phyloP scores from a whole-genome alignment of 2,329 filamentous ascomycete species.

The Blastomyces percursus region DNA sequence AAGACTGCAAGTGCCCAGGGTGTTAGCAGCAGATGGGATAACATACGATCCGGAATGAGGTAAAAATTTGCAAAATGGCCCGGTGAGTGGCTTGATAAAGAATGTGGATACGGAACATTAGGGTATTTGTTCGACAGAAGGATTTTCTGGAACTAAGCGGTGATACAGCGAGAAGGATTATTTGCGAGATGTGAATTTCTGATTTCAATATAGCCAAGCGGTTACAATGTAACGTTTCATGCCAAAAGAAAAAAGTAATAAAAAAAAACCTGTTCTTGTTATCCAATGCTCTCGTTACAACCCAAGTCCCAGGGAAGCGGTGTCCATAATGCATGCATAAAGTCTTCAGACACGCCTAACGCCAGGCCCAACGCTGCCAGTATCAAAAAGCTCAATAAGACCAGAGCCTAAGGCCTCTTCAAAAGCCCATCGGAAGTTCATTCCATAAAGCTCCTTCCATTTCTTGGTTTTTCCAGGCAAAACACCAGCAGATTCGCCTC shows the following conservation, averaged over 20 bases:
- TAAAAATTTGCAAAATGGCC: background rate
- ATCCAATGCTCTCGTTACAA: background rate
- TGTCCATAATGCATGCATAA: background rate
- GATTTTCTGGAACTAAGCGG: background rate
- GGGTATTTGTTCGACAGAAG: background rate
- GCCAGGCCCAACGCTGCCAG: constrained; percentile 49
- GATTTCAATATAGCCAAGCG: background rate
- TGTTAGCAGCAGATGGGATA: background rate
- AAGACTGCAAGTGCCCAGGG: background rate
- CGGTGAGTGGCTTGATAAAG: background rate
- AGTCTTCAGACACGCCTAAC: constrained; percentile 31
- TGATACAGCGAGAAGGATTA: background rate
- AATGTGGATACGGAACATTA: background rate
- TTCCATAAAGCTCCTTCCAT: constrained; percentile 50
- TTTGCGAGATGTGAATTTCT: background rate
- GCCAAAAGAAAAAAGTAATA: background rate
- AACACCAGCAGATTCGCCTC: constrained; percentile 45
- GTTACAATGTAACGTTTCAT: background rate
- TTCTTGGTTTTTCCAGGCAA: constrained; percentile 51
- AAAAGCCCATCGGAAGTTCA: constrained; percentile 50
- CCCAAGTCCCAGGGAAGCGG: background rate
- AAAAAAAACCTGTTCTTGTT: no score
- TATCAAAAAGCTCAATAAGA: constrained; percentile 52
- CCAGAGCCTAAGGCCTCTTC: constrained; percentile 52
- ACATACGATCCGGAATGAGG: background rate